Percentiles rank a stretch among this genome's conserved stretches.
These are phyloP conservation scores for Fusarium sp. DNA, from an alignment of 2,329 filamentous ascomycete genomes.

Conservation along the genomic window DNA sequence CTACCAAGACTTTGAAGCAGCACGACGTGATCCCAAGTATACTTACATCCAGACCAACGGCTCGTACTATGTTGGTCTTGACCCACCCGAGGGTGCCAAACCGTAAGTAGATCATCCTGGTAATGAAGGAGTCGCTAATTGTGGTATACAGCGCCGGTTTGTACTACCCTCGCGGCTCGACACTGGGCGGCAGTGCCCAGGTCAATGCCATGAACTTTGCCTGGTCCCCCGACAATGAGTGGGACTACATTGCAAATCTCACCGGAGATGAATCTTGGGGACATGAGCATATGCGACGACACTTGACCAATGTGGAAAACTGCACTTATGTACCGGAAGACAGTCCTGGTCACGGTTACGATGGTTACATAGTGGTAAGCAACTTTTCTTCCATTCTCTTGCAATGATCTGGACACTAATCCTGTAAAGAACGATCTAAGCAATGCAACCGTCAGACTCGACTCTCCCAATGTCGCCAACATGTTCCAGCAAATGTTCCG, in stretches of 20 bases:
- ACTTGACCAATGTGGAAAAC: not conserved
- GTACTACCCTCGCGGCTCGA: conserved; percentile 17
- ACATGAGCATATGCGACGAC: conserved; percentile 4
- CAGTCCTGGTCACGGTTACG: not conserved
- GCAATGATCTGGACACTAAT: rapidly evolving
- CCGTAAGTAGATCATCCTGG: not conserved
- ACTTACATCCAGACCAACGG: conserved; percentile 23
- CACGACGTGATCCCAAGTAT: conserved; percentile 12
- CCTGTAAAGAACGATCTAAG: not conserved
- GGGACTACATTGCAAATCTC: conserved; percentile 9
- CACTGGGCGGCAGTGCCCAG: conserved; percentile 1
- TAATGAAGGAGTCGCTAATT: not conserved
- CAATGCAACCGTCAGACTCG: not conserved
- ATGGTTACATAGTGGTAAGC: conserved; percentile 9
- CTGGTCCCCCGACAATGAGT: conserved; percentile 3
- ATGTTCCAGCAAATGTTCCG: not conserved
- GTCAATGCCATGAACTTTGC: conserved; percentile 19
- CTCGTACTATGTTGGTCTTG: conserved; percentile 12
- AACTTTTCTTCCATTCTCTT: rapidly evolving
- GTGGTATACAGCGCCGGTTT: not conserved
- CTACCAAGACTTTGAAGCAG: conserved; percentile 10
- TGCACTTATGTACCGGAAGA: conserved; percentile 2
- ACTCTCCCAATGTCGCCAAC: not conserved
- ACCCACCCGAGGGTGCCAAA: not conserved
- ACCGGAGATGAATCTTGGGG: not conserved